A percentile compares a stretch with the other conserved stretches of the same genome.
Conservation (phyloP, 352 stramenopile genomes). For the Elongisporangium undulatum region DNA sequence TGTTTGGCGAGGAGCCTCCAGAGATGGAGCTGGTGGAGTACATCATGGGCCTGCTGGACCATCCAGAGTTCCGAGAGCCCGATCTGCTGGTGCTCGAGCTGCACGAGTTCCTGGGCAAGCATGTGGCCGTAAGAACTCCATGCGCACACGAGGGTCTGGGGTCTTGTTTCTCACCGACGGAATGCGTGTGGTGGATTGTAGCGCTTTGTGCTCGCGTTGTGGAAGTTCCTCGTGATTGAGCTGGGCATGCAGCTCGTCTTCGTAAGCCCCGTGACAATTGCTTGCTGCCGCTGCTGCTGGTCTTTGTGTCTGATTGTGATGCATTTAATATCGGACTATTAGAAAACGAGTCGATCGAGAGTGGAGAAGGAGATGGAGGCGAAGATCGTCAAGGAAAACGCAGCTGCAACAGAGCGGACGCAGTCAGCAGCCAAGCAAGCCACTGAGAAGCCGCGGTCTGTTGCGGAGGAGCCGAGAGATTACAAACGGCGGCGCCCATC, state of each 20-base stretch:
- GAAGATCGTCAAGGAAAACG: background rate
- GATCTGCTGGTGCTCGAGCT: conserved; percentile 62
- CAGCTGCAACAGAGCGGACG: background rate
- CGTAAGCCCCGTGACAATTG: conserved; percentile 30
- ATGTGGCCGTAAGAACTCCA: conserved; percentile 21
- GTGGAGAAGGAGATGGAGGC: conserved; percentile 7
- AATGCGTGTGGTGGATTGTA: conserved; percentile 13
- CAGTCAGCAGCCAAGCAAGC: background rate
- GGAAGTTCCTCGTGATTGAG: conserved; percentile 72
- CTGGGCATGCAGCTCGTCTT: conserved; percentile 45
- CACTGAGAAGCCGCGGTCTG: background rate
- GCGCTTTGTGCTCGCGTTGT: conserved; percentile 64
- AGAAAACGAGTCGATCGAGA: conserved; percentile 8
- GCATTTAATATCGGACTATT: conserved; percentile 1
- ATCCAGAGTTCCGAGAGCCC: conserved; percentile 67
- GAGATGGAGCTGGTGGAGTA: conserved; percentile 66
- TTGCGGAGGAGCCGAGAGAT: conserved; percentile 2
- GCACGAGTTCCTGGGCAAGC: conserved; percentile 55
- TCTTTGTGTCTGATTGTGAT: conserved; percentile 2
- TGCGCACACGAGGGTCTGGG: background rate
- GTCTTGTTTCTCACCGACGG: background rate
- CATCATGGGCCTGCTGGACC: conserved; percentile 53
- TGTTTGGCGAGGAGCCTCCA: conserved; percentile 23
- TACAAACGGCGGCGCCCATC: conserved; percentile 57
- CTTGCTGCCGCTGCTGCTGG: background rate